Evolutionary conservation across 164 flowering plant genomes (phyloP).

Genomic region (Vitis cinerea): DNA sequence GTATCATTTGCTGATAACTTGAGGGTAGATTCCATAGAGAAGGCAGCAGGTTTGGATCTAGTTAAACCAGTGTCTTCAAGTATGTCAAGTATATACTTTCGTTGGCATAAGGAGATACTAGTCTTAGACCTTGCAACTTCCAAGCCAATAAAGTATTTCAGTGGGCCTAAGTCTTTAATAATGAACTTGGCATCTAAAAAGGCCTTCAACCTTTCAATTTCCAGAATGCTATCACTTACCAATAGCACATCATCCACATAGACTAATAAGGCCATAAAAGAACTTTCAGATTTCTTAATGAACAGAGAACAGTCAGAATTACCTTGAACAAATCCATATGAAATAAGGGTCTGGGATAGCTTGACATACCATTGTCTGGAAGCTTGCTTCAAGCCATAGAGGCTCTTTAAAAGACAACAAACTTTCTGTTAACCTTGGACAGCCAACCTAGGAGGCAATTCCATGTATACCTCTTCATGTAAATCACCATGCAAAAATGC

Average conservation of each 20-base stretch:
- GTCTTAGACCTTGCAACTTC: conserved; percentile 4
- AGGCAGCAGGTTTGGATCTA: no score
- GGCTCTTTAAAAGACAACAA: not conserved
- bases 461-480: conserved; percentile 3
- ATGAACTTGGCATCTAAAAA: not conserved
- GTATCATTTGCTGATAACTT: not conserved
- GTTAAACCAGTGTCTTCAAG: no score
- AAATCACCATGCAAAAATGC: conserved; percentile 7
- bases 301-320: not conserved
- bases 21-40: not conserved
- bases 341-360: not conserved
- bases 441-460: not conserved
- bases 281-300: not conserved
- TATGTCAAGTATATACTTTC: not conserved
- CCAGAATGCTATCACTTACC: not conserved
- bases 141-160: conserved; percentile 12
- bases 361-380: not conserved
- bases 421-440: not conserved
- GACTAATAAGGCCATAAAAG: not conserved
- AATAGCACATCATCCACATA: conserved; percentile 10
- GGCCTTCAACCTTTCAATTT: not conserved
- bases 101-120: not conserved
- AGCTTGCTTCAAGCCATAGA: conserved; percentile 8
- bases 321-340: no score
- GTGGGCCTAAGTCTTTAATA: conserved; percentile 4